These are phyloP conservation scores for Spiraea crenata DNA, from an alignment of 331 rosid species.

Conservation along the genomic window DNA sequence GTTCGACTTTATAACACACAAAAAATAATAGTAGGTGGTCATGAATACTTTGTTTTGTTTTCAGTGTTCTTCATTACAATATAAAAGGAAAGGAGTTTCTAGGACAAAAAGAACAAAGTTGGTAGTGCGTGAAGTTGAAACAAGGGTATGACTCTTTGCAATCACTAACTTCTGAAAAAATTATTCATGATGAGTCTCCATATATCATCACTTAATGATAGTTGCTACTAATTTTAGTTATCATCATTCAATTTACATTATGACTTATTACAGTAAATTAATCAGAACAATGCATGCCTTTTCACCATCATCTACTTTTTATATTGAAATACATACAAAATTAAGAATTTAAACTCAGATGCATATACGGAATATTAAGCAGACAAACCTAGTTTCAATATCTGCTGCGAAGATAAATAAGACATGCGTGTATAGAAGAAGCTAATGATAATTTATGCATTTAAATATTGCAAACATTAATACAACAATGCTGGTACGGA, in stretches of 20 bases:
- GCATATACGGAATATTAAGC: too few relatives aligned
- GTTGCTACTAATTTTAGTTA: slow-evolving; percentile 7
- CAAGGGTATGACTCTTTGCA: not conserved
- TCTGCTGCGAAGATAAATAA: too few relatives aligned
- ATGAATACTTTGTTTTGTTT: too few relatives aligned
- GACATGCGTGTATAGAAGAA: not conserved
- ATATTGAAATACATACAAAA: too few relatives aligned
- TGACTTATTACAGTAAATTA: too few relatives aligned
- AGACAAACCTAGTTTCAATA: too few relatives aligned
- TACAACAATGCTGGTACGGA: not conserved
- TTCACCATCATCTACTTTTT: too few relatives aligned
- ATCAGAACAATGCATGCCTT: too few relatives aligned
- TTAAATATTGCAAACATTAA: not conserved
- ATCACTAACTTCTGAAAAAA: not conserved
- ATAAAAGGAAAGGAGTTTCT: not conserved
- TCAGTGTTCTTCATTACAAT: too few relatives aligned
- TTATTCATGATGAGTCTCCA: not conserved
- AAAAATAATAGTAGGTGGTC: too few relatives aligned
- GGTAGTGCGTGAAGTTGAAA: not conserved
- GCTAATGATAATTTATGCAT: not conserved
- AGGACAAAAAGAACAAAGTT: not conserved
- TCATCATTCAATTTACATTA: not conserved
- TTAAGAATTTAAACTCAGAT: too few relatives aligned
- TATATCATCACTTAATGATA: not conserved
- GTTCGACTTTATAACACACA: too few relatives aligned